These are phyloP conservation scores for Dendrostoma leiphaemia DNA, from an alignment of 2,329 filamentous ascomycete genomes.

Conservation along the genomic window DNA sequence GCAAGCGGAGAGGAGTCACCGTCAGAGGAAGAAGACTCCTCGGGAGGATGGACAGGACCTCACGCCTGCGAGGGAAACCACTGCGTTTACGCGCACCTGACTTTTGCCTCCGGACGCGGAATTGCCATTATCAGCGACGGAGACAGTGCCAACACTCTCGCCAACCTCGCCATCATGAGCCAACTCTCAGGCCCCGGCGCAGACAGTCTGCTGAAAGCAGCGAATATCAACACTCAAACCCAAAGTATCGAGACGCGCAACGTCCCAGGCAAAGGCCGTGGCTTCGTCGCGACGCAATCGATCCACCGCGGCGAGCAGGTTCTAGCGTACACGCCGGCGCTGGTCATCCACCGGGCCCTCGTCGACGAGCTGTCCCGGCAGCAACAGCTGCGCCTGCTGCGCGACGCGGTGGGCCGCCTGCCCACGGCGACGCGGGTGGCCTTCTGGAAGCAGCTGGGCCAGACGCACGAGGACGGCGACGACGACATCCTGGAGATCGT, in stretches of 20 bases:
- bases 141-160: slow-evolving; percentile 15
- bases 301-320: slow-evolving; percentile 16
- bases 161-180: slow-evolving; percentile 12
- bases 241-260: background rate
- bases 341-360: slow-evolving; percentile 12
- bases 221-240: slow-evolving; percentile 1
- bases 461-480: slow-evolving; percentile 10
- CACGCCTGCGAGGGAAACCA: slow-evolving; percentile 17
- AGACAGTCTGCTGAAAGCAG: background rate
- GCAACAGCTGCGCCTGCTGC: slow-evolving; percentile 13
- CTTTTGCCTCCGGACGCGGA: slow-evolving; percentile 17
- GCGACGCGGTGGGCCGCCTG: slow-evolving; percentile 4
- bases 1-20: background rate
- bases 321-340: slow-evolving; percentile 12
- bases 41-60: slow-evolving; percentile 17
- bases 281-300: slow-evolving; percentile 1
- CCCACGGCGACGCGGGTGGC: background rate
- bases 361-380: slow-evolving; percentile 9
- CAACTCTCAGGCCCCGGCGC: background rate
- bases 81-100: slow-evolving; percentile 19
- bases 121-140: slow-evolving; percentile 19
- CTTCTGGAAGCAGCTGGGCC: slow-evolving; percentile 15
- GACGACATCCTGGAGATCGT: slow-evolving; percentile 16
- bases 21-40: background rate
- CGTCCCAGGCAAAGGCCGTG: slow-evolving; percentile 12